Base-by-base conservation (phyloP, 768 basidiomycete species). In the Pisolithus sp. region DNA sequence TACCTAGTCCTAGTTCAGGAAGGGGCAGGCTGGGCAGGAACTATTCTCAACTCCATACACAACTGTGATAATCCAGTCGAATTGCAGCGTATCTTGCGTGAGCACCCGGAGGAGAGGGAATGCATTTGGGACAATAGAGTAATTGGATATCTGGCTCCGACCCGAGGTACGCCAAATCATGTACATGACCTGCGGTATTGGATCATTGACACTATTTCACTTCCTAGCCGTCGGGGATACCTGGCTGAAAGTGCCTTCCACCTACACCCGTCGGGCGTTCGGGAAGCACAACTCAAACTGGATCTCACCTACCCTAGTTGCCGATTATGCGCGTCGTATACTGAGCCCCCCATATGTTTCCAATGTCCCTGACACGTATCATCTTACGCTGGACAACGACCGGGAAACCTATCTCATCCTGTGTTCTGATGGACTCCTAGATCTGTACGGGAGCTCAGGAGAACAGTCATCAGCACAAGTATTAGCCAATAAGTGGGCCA, bases 291-390 rank as follows among this genome's bases (percentile, higher is more conserved):
- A 49, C 9, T 53, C 63, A 6, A 63, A 67, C 30, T 70, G 62
- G 60, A 53, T 64, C 18, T 24, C 59, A 3, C 54, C 58, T 5
- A 41, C 28, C 15, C 49, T 54, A 42, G 52, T 58, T 37, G 54
- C 34, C 46, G 57, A 58, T 18, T 70, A 70, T 26, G 62, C 64
- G 1, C 38, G 48, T 34, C 76, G 75, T 43, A 66, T 74, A 41
- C 58, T 64, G 55, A 76, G 74, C 2, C 76, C 77, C 18, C 76
- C 76, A 15, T 77, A 77, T 58, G 65, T 77, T 9, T 77, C 74
- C 26, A 60, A 57, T 55, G 44, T 62, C 17, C 71, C 75, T 18
- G 76, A 76, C 49, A 69, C 73, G 21, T 59, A 69, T 26, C 73
- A 76, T 58, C 56, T 60, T 30, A 21, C 45, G 20, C 17, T 62